phyloP scores from a whole-genome alignment of 2,329 filamentous ascomycete species.

The Ophiostoma quercus region DNA sequence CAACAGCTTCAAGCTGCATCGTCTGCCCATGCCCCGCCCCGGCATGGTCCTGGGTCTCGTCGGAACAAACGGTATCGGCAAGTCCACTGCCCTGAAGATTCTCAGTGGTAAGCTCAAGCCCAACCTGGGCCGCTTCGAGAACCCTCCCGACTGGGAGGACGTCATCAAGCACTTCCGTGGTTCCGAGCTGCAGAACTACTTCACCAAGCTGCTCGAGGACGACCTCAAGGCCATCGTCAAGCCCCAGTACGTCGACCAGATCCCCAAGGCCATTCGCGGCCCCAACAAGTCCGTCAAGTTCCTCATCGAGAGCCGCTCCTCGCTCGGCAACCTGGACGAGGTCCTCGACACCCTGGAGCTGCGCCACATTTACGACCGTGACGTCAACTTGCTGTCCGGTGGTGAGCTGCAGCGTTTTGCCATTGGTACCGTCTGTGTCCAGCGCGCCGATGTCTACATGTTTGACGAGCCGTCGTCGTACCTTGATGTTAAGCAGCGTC shows the following conservation, averaged over 20 bases:
- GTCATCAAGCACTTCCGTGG: slow-evolving; percentile 98
- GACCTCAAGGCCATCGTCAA: slow-evolving; percentile 97
- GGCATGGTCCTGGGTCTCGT: slow-evolving; percentile 94
- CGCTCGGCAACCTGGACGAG: slow-evolving; percentile 74
- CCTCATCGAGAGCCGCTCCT: slow-evolving; percentile 69
- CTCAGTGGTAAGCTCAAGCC: slow-evolving; percentile 98
- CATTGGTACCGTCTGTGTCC: slow-evolving; percentile 91
- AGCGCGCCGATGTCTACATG: slow-evolving; percentile 98
- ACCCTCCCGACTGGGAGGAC: slow-evolving; percentile 98
- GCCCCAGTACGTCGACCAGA: slow-evolving; percentile 98
- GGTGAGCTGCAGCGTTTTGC: slow-evolving; percentile 98
- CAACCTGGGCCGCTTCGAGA: slow-evolving; percentile 89
- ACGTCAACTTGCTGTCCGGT: slow-evolving; percentile 85
- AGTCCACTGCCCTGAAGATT: slow-evolving; percentile 99
- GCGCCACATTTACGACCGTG: slow-evolving; percentile 75
- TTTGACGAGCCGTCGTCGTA: slow-evolving; percentile 99
- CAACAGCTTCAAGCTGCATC: slow-evolving; percentile 99
- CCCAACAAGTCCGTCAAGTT: slow-evolving; percentile 72
- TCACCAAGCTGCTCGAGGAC: slow-evolving; percentile 96
- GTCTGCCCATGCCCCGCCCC: slow-evolving; percentile 89
- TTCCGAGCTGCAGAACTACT: slow-evolving; percentile 97
- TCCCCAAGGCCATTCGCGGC: slow-evolving; percentile 84
- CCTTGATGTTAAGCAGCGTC: slow-evolving; percentile 97
- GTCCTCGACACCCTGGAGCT: slow-evolving; percentile 68
- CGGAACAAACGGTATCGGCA: slow-evolving; percentile 99